A percentile compares a stretch with the other conserved stretches of the same genome.
Conservation (phyloP, 148 eudicot genomes). For the Diospyros lotus region DNA sequence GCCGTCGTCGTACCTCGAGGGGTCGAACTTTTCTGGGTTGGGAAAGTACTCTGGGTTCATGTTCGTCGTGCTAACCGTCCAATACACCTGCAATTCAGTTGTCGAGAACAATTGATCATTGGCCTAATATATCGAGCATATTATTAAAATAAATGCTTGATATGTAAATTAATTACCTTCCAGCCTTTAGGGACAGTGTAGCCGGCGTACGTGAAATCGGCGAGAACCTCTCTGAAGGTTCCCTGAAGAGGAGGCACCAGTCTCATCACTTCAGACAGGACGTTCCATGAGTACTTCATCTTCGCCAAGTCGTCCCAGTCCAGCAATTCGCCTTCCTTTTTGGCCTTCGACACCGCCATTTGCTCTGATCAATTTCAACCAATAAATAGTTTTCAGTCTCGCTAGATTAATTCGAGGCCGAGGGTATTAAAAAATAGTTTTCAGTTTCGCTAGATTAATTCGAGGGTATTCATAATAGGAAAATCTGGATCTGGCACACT, state of each 20-base stretch:
- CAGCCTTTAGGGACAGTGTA: slow-evolving; percentile 23
- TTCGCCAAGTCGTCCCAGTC: slow-evolving; percentile 19
- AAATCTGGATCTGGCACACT: too few species aligned
- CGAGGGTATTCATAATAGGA: too few species aligned
- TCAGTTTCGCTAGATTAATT: too few species aligned
- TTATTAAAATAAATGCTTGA: background rate
- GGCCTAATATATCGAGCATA: background rate
- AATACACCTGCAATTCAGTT: background rate
- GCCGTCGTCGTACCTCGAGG: background rate
- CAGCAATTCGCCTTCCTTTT: slow-evolving; percentile 14
- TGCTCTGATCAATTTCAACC: slow-evolving; percentile 5
- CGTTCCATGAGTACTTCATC: slow-evolving; percentile 19
- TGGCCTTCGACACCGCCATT: background rate
- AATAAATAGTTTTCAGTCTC: too few species aligned
- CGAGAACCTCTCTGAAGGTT: slow-evolving; percentile 17
- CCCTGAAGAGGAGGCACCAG: slow-evolving; percentile 21
- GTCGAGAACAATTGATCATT: too few species aligned
- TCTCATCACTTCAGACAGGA: slow-evolving; percentile 18
- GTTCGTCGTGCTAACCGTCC: background rate
- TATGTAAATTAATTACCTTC: slow-evolving; percentile 12
- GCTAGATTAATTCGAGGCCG: too few species aligned
- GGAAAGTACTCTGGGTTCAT: background rate
- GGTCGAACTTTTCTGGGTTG: background rate
- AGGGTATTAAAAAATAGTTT: too few species aligned
- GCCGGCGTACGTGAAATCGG: slow-evolving; percentile 18